Conservation (phyloP, 2,329 filamentous ascomycete genomes). For the Blumeria hordei region DNA sequence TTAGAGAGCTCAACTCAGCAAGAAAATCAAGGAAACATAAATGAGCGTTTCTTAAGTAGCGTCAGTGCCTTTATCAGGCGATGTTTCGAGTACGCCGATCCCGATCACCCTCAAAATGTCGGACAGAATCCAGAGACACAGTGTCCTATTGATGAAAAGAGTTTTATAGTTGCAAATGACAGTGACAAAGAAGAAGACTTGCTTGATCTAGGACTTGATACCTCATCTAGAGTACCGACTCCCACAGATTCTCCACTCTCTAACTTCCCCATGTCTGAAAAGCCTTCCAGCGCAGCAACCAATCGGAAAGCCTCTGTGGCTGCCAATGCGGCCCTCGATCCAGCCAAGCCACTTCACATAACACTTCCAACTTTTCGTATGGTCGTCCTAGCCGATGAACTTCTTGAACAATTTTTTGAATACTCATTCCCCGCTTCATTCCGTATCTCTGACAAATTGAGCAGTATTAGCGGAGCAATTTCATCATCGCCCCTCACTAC, state of each 20-base stretch:
- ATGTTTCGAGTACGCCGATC: conserved; percentile 96
- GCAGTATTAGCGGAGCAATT: conserved; percentile 17
- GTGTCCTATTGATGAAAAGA: conserved; percentile 18
- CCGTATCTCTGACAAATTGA: conserved; percentile 47
- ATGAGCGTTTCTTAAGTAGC: conserved; percentile 75
- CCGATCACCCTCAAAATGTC: conserved; percentile 48
- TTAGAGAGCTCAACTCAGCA: conserved; percentile 15
- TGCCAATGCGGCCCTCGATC: conserved; percentile 77
- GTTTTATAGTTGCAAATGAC: conserved; percentile 57
- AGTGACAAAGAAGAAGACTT: conserved; percentile 37
- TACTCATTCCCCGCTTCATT: conserved; percentile 85
- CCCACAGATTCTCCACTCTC: conserved; percentile 7
- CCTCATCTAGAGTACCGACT: conserved; percentile 6
- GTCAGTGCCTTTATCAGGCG: conserved; percentile 88
- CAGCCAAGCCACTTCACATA: conserved; percentile 79
- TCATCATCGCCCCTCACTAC: conserved; percentile 57
- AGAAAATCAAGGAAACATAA: conserved; percentile 31
- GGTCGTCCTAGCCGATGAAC: conserved; percentile 89
- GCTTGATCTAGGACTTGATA: conserved; percentile 26
- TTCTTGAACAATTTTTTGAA: conserved; percentile 93
- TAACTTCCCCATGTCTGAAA: conserved; percentile 1
- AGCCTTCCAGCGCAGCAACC: not conserved
- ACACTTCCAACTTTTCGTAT: conserved; percentile 95
- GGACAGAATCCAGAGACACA: conserved; percentile 16
- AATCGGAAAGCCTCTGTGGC: conserved; percentile 38